phyloP scores from a whole-genome alignment of 2,329 filamentous ascomycete species.

The Cytospora piceicola region DNA sequence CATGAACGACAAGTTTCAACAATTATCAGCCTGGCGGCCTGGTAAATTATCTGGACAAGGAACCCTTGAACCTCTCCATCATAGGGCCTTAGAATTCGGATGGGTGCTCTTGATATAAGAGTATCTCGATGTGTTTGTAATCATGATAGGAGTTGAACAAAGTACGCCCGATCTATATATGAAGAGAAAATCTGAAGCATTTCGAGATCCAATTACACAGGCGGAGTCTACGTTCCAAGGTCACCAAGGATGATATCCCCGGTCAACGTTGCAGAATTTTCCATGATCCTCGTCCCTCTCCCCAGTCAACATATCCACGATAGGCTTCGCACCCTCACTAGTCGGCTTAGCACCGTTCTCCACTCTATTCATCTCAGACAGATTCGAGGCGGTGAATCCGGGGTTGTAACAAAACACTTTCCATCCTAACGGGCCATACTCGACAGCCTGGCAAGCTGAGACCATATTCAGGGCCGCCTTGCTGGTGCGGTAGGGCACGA shows the following conservation, averaged over 20 bases:
- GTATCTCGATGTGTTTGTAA: too few relatives aligned
- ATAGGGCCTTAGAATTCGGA: too few relatives aligned
- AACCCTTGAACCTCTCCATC: too few relatives aligned
- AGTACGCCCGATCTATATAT: too few relatives aligned
- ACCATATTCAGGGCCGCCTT: constrained; percentile 17
- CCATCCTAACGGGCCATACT: constrained; percentile 12
- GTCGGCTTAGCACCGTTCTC: constrained; percentile 11
- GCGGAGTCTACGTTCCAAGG: background rate
- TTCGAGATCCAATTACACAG: too few relatives aligned
- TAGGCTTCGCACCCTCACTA: background rate
- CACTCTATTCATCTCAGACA: background rate
- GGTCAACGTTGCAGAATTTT: background rate
- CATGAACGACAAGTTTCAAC: too few relatives aligned
- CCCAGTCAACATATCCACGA: constrained; percentile 10
- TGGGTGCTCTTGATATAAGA: too few relatives aligned
- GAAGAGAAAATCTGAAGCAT: too few relatives aligned
- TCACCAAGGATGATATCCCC: constrained; percentile 4
- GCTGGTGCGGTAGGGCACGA: constrained; percentile 9
- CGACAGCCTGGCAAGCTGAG: constrained; percentile 10
- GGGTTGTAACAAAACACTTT: constrained; percentile 16
- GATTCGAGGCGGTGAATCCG: constrained; percentile 11
- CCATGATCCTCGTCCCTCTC: constrained; percentile 16
- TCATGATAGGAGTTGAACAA: too few relatives aligned
- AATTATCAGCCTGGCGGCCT: too few relatives aligned
- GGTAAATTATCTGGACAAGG: too few relatives aligned